phyloP scores from a whole-genome alignment of 495 filamentous ascomycete genomes.

The Tuber umbilicatum region DNA sequence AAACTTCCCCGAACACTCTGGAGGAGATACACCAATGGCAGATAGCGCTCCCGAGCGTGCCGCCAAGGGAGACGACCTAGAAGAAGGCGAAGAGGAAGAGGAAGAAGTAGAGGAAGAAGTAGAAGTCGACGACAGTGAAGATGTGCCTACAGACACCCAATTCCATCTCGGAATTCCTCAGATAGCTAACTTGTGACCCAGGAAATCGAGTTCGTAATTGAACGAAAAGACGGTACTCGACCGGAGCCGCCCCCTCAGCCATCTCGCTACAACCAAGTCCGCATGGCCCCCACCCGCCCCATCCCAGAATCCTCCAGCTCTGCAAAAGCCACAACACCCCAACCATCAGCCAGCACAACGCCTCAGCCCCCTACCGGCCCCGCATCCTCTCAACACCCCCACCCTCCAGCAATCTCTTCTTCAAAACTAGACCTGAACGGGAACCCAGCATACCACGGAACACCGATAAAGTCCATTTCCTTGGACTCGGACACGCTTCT shows the following conservation, averaged over 20 bases:
- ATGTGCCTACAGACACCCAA: conserved; percentile 20
- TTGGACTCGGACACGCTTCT: conserved; percentile 58
- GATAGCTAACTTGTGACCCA: conserved; percentile 42
- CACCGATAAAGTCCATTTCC: conserved; percentile 75
- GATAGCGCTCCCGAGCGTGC: conserved; percentile 19
- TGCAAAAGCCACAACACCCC: conserved; percentile 46
- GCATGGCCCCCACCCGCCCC: conserved; percentile 61
- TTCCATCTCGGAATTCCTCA: conserved; percentile 13
- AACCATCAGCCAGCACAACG: conserved; percentile 32
- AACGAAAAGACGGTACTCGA: conserved; percentile 68
- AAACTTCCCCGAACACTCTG: conserved; percentile 12
- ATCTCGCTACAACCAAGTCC: conserved; percentile 56
- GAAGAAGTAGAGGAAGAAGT: conserved; percentile 66
- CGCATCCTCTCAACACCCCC: conserved; percentile 44
- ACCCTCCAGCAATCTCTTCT: conserved; percentile 59
- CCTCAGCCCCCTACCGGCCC: conserved; percentile 45
- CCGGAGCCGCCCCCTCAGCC: conserved; percentile 57
- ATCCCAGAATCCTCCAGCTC: conserved; percentile 47
- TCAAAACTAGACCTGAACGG: conserved; percentile 78
- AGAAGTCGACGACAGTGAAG: conserved; percentile 54
- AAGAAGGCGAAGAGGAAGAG: conserved; percentile 49
- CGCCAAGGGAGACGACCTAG: conserved; percentile 46
- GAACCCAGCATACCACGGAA: conserved; percentile 74
- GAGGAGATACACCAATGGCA: conserved; percentile 41
- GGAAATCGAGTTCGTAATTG: conserved; percentile 94